phyloP scores from a whole-genome alignment of 202 grass and related monocot genomes.

The Zizania palustris region DNA sequence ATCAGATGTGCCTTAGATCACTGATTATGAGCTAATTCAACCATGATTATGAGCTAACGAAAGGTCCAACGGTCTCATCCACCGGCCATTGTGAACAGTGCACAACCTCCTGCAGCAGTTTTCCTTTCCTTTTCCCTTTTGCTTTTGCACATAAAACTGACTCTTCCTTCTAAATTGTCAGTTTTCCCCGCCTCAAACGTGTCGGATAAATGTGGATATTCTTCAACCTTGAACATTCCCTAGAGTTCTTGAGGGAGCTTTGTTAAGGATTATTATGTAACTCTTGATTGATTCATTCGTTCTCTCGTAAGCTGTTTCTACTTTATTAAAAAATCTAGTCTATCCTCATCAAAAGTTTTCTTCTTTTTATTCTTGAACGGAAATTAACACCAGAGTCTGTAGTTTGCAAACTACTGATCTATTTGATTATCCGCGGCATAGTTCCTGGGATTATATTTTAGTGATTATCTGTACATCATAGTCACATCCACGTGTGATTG shows the following conservation, averaged over 20 bases:
- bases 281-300: conserved; percentile 37
- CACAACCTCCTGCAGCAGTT: conserved; percentile 36
- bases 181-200: conserved; percentile 23
- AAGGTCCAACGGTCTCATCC: conserved; percentile 19
- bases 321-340: conserved; percentile 4
- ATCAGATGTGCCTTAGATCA: conserved; percentile 81
- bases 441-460: not conserved
- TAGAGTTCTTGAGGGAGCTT: conserved; percentile 41
- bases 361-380: not conserved
- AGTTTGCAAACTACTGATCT: not conserved
- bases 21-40: conserved; percentile 46
- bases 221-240: conserved; percentile 43
- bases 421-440: not conserved
- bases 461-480: not conserved
- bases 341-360: not conserved
- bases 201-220: conserved; percentile 54
- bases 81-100: conserved; percentile 15
- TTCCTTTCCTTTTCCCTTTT: not conserved
- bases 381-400: not conserved
- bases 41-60: too few relatives aligned
- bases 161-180: conserved; percentile 41
- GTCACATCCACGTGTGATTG: not conserved
- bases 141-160: conserved; percentile 61
- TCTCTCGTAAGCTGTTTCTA: conserved; percentile 30
- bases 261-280: conserved; percentile 48